phyloP scores from a whole-genome alignment of 2,329 filamentous ascomycete species.

The Fusarium sp. region DNA sequence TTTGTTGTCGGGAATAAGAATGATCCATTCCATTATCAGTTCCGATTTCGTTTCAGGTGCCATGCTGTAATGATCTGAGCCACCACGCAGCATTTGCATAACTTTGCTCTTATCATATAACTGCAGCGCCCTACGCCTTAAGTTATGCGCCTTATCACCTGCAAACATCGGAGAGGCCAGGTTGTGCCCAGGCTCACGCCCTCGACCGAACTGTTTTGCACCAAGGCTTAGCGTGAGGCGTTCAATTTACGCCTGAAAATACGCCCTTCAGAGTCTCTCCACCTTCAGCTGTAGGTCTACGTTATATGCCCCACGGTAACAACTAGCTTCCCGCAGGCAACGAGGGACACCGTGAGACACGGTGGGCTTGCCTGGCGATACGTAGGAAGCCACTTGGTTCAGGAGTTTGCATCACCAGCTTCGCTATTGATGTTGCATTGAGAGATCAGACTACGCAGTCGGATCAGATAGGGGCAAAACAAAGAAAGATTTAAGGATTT shows the following conservation, averaged over 20 bases:
- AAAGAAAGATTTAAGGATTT: not conserved
- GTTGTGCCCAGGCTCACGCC: not conserved
- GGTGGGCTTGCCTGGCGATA: accelerated
- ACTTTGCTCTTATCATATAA: not conserved
- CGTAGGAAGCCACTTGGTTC: accelerated
- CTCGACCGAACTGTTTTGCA: accelerated
- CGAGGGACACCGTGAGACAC: accelerated
- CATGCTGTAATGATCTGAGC: not conserved
- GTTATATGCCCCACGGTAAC: not conserved
- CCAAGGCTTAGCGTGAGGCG: too few species aligned
- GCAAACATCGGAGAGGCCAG: not conserved
- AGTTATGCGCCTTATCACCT: accelerated
- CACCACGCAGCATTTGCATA: not conserved
- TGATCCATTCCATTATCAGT: not conserved
- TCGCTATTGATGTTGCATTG: accelerated
- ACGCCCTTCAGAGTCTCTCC: not conserved
- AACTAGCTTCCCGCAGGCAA: not conserved
- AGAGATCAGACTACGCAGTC: accelerated
- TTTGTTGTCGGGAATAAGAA: not conserved
- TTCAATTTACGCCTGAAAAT: not conserved
- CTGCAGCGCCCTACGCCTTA: not conserved
- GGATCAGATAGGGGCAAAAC: accelerated
- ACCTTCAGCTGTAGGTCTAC: not conserved
- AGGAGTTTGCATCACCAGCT: accelerated
- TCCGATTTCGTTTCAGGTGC: not conserved